Percentiles rank a stretch among this genome's conserved stretches.
phyloP scores from a whole-genome alignment of 202 grass and related monocot genomes.

The Setaria italica region DNA sequence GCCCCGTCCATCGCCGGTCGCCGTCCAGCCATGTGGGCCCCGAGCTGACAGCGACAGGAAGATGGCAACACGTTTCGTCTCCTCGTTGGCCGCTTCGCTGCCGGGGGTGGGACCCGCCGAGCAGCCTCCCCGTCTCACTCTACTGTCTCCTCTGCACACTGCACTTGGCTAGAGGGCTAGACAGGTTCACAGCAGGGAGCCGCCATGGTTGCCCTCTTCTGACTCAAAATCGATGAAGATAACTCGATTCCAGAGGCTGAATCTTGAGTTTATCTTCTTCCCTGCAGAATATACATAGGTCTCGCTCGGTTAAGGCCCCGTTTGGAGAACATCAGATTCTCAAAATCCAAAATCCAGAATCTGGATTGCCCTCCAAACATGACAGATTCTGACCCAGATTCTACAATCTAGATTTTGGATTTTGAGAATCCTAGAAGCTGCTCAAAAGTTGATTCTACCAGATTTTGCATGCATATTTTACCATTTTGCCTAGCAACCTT shows the following conservation, averaged over 20 bases:
- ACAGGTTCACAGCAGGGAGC: neutral
- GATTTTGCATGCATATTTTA: too few species aligned
- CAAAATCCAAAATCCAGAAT: too few species aligned
- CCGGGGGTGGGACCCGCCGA: neutral
- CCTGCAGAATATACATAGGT: neutral
- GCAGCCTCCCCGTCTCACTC: neutral
- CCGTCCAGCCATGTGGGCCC: slow-evolving; percentile 47
- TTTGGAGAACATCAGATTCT: too few species aligned
- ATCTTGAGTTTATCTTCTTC: neutral
- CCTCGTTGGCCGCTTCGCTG: slow-evolving; percentile 20
- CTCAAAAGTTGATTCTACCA: too few species aligned
- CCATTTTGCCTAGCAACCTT: too few species aligned
- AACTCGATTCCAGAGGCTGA: neutral
- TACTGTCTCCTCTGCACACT: neutral
- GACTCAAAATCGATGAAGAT: neutral
- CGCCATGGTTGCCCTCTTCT: neutral
- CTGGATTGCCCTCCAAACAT: too few species aligned
- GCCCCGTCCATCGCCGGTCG: slow-evolving; percentile 29
- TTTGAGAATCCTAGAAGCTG: too few species aligned
- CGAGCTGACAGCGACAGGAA: neutral
- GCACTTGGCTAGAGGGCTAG: neutral
- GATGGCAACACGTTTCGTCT: slow-evolving; percentile 43
- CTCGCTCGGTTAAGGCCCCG: too few species aligned
- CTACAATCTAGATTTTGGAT: too few species aligned
- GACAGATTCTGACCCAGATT: too few species aligned